Base-by-base conservation (phyloP, 305 asterid species). In the Lippia alba region DNA sequence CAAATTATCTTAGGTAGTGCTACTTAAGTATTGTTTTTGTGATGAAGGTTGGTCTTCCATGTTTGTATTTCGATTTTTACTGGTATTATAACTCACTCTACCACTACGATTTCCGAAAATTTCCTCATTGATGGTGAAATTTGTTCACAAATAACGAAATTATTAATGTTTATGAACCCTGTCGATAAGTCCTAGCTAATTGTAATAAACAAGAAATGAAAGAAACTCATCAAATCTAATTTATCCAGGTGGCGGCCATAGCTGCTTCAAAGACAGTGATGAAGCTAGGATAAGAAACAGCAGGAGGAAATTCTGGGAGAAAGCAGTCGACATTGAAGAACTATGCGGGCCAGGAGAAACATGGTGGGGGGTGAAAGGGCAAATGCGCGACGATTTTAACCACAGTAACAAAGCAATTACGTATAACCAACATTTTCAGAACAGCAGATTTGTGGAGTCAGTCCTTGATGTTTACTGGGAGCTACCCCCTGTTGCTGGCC, bases 291-390 rank as follows among this genome's bases (percentile, higher is more conserved):
- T 88, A 73, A 86, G 99, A 81, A 68, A 20, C 45, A 81, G 90
- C 69, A 84, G 97, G 76, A 87, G 81, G 78, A 90, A 87, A 69
- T 84, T 94, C 82, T 94, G 97, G 97, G 96, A 94, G 64, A 91
- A 91, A 81, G 91, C 99, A 24, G 96, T 88, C 8, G 95, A 88
- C 64, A 69, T 73, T 24, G 83, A 88, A 24, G 96, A 94, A 85
- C 94, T 94, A 32, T 94, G 99, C 64, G 99, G 99, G 64, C 85
- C 97, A 0, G 91, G 86, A 50, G 99, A 94, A 69, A 92, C 95
- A 63, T 94, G 99, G 99, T 91, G 99, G 99, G 99, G 99, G 3
- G 97, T 90, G 15, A 74, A 88, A 70, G 99, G 99, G 60, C 79
- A 91, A 36, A 84, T 88, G 96, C 97, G 96, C 4, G 99, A 94